These are phyloP conservation scores for Neospermospora avenae DNA, from an alignment of 2,329 filamentous ascomycete genomes.

Conservation along the genomic window DNA sequence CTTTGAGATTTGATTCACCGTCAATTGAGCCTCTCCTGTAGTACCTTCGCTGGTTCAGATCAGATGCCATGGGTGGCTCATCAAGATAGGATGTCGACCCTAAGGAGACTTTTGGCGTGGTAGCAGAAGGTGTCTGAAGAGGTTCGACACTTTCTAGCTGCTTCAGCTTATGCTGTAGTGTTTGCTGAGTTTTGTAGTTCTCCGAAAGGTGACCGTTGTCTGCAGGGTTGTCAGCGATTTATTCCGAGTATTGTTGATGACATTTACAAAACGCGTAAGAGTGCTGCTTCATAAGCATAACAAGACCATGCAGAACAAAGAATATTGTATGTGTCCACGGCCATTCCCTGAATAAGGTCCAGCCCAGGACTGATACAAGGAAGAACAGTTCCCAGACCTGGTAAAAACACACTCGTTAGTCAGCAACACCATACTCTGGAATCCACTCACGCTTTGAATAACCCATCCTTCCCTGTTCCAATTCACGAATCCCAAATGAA, in stretches of 20 bases:
- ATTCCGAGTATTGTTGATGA: background rate
- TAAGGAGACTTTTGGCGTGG: conserved; percentile 40
- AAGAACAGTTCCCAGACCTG: conserved; percentile 67
- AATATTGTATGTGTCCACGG: conserved; percentile 81
- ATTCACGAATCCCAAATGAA: conserved; percentile 56
- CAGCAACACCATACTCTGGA: background rate
- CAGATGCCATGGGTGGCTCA: conserved; percentile 40
- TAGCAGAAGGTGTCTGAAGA: conserved; percentile 42
- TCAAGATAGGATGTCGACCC: conserved; percentile 47
- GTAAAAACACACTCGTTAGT: background rate
- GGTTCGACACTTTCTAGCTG: conserved; percentile 54
- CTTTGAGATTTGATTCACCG: conserved; percentile 49
- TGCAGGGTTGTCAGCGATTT: conserved; percentile 8
- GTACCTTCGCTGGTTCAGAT: conserved; percentile 42
- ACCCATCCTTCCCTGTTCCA: conserved; percentile 72
- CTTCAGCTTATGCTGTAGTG: conserved; percentile 48
- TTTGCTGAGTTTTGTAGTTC: conserved; percentile 48
- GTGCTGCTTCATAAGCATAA: conserved; percentile 83
- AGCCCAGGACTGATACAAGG: conserved; percentile 57
- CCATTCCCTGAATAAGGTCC: conserved; percentile 71
- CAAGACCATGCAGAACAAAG: conserved; percentile 69
- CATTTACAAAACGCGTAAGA: conserved; percentile 62
- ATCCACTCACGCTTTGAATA: conserved; percentile 57
- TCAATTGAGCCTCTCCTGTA: conserved; percentile 31
- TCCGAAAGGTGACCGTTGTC: conserved; percentile 70